Evolutionary conservation across 2,329 filamentous ascomycete species (phyloP), one percentile per base, ranked within the genome.

Genomic region (Talaromyces albobiverticillius): DNA sequence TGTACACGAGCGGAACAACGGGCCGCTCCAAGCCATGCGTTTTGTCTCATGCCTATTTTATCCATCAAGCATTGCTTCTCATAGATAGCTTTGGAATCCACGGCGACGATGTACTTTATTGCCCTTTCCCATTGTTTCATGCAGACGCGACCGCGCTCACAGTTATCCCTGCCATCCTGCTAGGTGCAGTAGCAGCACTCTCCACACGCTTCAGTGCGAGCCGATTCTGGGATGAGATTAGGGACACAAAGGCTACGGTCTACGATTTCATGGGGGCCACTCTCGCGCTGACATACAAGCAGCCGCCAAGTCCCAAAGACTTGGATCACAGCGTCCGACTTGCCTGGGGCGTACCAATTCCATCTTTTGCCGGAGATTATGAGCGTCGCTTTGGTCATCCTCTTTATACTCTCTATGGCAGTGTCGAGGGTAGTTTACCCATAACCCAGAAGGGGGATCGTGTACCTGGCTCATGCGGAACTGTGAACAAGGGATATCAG

Each of bases 151-250:
- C 42, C 22, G 42, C 42, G 5, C 42, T 45, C 42, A 45, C 42
- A 29, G 22, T 45, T 14, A 45, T 45, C 25, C 42, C 42, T 23
- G 42, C 42, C 42, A 45, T 45, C 22, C 42, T 45, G 16, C 42
- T 45, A 16, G 42, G 42, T 45, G 42, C 42, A 23, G 42, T 45
- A 45, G 42, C 42, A 26, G 42, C 42, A 16, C 42, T 45, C 42
- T 45, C 42, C 7, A 45, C 42, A 23, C 42, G 42, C 20, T 45
- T 45, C 42, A 29, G 42, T 16, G 42, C 42, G 42, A 45, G 42
- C 42, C 42, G 42, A 45, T 45, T 45, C 20, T 45, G 42, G 42
- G 42, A 45, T 45, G 42, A 45, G 42, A 45, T 45, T 20, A 45
- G 42, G 42, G 42, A 16, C 22, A 45, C 42, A 45, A 45, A 25